Base-by-base conservation (phyloP, 192 early-diverging fungal species). In the Glomus cerebriforme region DNA sequence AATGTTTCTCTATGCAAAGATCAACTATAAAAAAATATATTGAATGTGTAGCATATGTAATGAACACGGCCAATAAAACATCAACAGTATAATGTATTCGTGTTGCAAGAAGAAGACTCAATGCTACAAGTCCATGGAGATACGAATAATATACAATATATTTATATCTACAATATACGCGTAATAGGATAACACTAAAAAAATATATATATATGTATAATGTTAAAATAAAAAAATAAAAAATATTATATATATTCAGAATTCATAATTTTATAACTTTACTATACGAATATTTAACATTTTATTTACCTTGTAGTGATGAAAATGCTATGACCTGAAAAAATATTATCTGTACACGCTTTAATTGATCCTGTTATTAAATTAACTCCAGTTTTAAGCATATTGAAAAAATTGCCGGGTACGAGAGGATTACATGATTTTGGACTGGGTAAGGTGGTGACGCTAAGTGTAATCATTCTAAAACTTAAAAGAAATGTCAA, bases 21-120 rank as follows among this genome's bases (percentile, higher is more conserved):
- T 85, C 84, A 7, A 85, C 78, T 77, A 81, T 85, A 62, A 78
- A 82, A 66, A 88, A 91, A 76, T 92, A 92, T 10, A 86, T 34
- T 32, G 87, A 85, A 82, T 88, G 87, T 24, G 86, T 81, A 12
- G 85, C 79, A 60, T 85, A 88, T 6, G 90, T 89, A 78, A 92
- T 82, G 70, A 92, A 85, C 47, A 85, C 60, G 22, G 84, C 84
- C 24, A 85, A 49, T 31, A 85, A 71, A 0, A 85, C 84, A 67
- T 85, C 84, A 37, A 85, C 84, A 19, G 84, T 81, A 60, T 85
- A 85, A 49, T 85, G 84, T 15, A 85, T 72, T 49, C 83, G 81
- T 19, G 81, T 82, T 22, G 83, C 83, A 31, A 84, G n/a, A 43
- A 84, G 81, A 54, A 80, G 80, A 64, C 79, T 75, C 26, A 84